phyloP scores from a whole-genome alignment of 2,329 filamentous ascomycete species.

The Thelonectria olida region DNA sequence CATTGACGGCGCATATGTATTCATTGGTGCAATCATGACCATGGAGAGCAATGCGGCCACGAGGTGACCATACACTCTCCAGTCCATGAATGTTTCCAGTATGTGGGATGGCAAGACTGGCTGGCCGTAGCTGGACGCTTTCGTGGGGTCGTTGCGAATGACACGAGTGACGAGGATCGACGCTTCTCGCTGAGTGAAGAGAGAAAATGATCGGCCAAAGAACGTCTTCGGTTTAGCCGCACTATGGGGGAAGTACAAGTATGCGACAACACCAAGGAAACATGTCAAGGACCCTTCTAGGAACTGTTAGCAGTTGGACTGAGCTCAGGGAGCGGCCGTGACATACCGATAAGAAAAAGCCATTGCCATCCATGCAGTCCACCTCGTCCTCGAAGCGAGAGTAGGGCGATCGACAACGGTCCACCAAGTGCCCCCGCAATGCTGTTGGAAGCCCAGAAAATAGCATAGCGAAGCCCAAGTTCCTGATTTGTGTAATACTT shows the following conservation, averaged over 20 bases:
- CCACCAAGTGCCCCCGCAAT: conserved; percentile 41
- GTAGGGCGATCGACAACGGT: conserved; percentile 38
- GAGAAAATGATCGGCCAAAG: conserved; percentile 35
- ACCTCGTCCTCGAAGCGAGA: conserved; percentile 36
- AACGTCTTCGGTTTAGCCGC: conserved; percentile 38
- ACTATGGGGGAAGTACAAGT: conserved; percentile 41
- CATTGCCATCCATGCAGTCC: conserved; percentile 44
- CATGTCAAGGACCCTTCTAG: conserved; percentile 41
- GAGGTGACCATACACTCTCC: conserved; percentile 42
- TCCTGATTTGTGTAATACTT: conserved; percentile 43
- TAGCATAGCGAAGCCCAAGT: conserved; percentile 38
- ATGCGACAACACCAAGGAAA: conserved; percentile 34
- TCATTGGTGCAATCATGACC: conserved; percentile 44
- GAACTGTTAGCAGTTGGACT: background rate
- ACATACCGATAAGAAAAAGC: conserved; percentile 42
- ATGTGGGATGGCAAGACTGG: conserved; percentile 38
- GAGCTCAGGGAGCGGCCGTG: rapidly evolving
- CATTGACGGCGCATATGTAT: conserved; percentile 43
- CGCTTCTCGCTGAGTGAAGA: conserved; percentile 38
- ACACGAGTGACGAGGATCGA: conserved; percentile 42
- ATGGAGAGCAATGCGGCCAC: conserved; percentile 39
- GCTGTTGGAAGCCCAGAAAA: conserved; percentile 44
- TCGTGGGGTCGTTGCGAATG: conserved; percentile 42
- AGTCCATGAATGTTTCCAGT: conserved; percentile 38
- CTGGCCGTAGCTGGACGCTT: conserved; percentile 35